Base-by-base conservation (phyloP, 495 filamentous ascomycete genomes). In the Baudoinia panamericana region DNA sequence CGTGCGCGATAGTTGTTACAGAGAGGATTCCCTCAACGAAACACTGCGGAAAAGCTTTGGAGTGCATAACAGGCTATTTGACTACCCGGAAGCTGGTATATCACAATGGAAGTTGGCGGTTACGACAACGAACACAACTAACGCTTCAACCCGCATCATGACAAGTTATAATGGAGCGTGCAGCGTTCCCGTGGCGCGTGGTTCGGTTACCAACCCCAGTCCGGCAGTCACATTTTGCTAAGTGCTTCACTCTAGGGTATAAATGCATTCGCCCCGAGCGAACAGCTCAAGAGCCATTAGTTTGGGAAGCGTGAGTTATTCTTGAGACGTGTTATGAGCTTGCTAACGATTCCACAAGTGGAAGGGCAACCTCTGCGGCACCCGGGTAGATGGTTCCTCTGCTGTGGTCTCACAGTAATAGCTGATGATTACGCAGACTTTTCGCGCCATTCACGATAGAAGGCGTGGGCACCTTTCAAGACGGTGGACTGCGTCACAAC, bases 401-500 rank as follows among this genome's bases (percentile, higher is more conserved):
- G 15, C 17, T 17, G 7, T 16, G 8, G 30, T 16, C 7, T 17
- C 30, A 9, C 8, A 16, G 7, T 33, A 33, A 33, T 33, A 16
- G 15, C 8, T 9, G 30, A n/a, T n/a, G n/a, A n/a, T n/a, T n/a
- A n/a, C n/a, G 5, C 16, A 36, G 33, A 11, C 28, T 37, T 19
- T 49, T 49, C 16, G 15, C 23, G 10, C 41, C 46, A 2, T 27
- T 25, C 5, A 17, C 10, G 4, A 32, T 49, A 1, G 12, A 31
- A 6, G 33, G 21, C 23, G 25, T 31, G 20, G 51, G 50, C 30
- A 53, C 54, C 22, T 61, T 56, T 44, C 48, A 55, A 51, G 59
- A 64, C 47, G 52, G 56, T 15, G 56, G 51, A 9, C 36, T 64
- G 18, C 45, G 39, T 15, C 49, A 62, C 27, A 62, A 61, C 30